Percentiles rank a stretch among this genome's conserved stretches.
These are phyloP conservation scores for Talaromyces sp. DNA, from an alignment of 2,329 filamentous ascomycete species.

Conservation along the genomic window DNA sequence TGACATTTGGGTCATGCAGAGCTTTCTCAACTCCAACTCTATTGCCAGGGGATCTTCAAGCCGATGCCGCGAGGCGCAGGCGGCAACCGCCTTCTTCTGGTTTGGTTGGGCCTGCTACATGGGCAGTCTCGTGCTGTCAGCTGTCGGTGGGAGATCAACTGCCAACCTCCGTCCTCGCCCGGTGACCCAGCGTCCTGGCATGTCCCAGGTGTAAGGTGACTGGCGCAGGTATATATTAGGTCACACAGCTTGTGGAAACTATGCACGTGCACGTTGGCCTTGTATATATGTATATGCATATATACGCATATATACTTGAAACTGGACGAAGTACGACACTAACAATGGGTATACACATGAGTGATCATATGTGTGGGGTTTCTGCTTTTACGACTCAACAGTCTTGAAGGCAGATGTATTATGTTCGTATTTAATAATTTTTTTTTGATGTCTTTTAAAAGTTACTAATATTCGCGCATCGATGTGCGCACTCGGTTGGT, in stretches of 20 bases:
- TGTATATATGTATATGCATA: background rate
- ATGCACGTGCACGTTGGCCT: background rate
- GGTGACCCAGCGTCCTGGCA: constrained; percentile 32
- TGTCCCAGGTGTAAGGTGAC: constrained; percentile 39
- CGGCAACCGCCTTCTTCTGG: constrained; percentile 48
- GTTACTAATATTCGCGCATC: background rate
- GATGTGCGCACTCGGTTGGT: background rate
- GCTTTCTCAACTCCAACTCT: constrained; percentile 37
- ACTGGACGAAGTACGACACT: background rate
- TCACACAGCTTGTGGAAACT: background rate
- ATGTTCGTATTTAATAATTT: background rate
- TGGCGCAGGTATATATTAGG: background rate
- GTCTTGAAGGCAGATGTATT: background rate
- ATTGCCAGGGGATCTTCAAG: constrained; percentile 42
- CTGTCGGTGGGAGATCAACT: constrained; percentile 28
- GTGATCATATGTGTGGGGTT: background rate
- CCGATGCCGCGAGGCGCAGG: constrained; percentile 48
- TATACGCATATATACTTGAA: background rate
- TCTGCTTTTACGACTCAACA: background rate
- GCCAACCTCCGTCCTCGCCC: constrained; percentile 29
- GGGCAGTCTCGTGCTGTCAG: constrained; percentile 35
- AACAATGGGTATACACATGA: background rate
- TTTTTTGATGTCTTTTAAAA: background rate
- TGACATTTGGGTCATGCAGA: constrained; percentile 18
- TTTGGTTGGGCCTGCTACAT: constrained; percentile 44